Conservation (phyloP, 1,139 yeast species). For the Pichia sp. region DNA sequence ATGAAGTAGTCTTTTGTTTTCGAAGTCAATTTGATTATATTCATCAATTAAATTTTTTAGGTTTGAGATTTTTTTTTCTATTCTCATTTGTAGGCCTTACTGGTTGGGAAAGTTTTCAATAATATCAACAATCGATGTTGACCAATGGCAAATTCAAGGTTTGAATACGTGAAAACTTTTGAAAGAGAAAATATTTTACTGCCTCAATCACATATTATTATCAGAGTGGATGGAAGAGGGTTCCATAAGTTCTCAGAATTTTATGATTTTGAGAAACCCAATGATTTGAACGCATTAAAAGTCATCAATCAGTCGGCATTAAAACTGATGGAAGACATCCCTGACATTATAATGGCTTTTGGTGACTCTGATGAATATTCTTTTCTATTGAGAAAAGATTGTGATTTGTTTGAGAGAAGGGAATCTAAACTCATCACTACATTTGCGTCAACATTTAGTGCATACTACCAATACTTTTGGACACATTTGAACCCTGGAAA, state of each 20-base stretch:
- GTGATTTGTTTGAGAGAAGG: constrained; percentile 71
- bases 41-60: no score
- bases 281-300: constrained; percentile 65
- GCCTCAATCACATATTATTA: constrained; percentile 74
- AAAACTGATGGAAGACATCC: constrained; percentile 51
- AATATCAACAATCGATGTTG: background rate
- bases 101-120: no score
- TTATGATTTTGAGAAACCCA: constrained; percentile 79
- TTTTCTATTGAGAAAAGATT: constrained; percentile 56
- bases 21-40: no score
- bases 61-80: no score
- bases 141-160: constrained; percentile 73
- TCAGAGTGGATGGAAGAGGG: constrained; percentile 90
- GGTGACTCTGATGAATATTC: constrained; percentile 97
- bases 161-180: constrained; percentile 77
- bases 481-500: constrained; percentile 40
- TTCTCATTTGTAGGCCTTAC: no score
- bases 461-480: constrained; percentile 70
- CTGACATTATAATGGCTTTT: constrained; percentile 74
- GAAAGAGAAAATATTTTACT: constrained; percentile 68
- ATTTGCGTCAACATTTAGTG: constrained; percentile 75
- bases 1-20: no score
- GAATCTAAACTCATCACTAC: constrained; percentile 74
- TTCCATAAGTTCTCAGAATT: constrained; percentile 76
- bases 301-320: constrained; percentile 80